Percentiles rank a stretch among this genome's conserved stretches.
Evolutionary conservation across 345 rosid genomes (phyloP).

Genomic region (Hibiscus syriacus): DNA sequence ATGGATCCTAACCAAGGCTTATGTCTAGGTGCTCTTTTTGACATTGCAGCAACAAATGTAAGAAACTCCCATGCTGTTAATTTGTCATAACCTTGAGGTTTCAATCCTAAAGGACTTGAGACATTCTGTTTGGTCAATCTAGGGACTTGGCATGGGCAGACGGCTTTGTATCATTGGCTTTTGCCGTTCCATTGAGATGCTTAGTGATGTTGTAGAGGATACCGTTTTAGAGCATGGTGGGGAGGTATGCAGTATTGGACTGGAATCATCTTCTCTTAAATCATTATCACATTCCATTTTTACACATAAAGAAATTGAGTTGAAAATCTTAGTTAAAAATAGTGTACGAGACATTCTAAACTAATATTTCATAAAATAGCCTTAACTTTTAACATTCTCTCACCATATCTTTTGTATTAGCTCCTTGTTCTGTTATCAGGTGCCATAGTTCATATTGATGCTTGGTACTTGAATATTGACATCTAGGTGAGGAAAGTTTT

Average conservation of each 20-base stretch:
- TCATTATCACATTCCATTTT: too few species aligned
- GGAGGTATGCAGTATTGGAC: constrained; percentile 43
- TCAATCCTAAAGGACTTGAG: constrained; percentile 1
- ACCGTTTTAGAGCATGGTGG: constrained; percentile 90
- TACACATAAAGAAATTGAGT: too few species aligned
- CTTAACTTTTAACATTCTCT: background rate
- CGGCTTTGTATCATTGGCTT: constrained; percentile 93
- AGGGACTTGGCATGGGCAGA: constrained; percentile 93
- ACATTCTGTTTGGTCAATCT: constrained; percentile 4
- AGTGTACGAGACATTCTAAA: too few species aligned
- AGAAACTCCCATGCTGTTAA: constrained; percentile 9
- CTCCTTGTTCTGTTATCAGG: background rate
- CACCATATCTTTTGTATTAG: background rate
- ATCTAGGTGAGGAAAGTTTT: too few species aligned
- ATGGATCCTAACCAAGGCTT: constrained; percentile 83
- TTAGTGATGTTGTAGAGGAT: constrained; percentile 89
- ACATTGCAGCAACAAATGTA: constrained; percentile 93
- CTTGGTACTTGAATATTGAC: too few species aligned
- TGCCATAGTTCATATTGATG: background rate
- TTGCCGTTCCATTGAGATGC: constrained; percentile 96
- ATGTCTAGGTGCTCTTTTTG: constrained; percentile 80
- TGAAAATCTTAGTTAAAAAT: too few species aligned
- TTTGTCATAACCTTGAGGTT: background rate
- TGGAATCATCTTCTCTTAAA: background rate
- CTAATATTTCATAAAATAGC: background rate